A percentile compares a stretch with the other conserved stretches of the same genome.
Conservation (phyloP, 768 basidiomycete genomes). For the Hysterangium stoloniferum region DNA sequence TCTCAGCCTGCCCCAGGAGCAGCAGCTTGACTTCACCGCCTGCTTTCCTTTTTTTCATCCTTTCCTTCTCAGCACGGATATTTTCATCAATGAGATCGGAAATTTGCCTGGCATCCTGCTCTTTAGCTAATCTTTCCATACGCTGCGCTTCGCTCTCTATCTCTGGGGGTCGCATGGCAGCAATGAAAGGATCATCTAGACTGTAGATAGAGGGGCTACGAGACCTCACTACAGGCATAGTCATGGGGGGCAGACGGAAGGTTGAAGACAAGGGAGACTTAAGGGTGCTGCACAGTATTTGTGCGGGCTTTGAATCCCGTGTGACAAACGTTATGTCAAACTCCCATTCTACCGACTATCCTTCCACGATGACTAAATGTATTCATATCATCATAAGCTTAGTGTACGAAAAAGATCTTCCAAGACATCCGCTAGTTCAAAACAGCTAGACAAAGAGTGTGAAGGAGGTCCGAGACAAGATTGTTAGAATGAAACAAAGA, state of each 20-base stretch:
- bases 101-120: conserved; percentile 67
- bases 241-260: too few relatives aligned
- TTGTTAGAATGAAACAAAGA: too few relatives aligned
- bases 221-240: too few relatives aligned
- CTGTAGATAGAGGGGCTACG: conserved; percentile 58
- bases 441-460: too few relatives aligned
- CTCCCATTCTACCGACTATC: too few relatives aligned
- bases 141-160: conserved; percentile 63
- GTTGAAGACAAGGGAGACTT: too few relatives aligned
- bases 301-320: neutral
- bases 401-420: too few relatives aligned
- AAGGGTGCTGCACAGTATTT: neutral
- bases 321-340: neutral
- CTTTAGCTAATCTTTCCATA: conserved; percentile 47
- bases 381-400: too few relatives aligned
- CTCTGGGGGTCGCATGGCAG: conserved; percentile 55
- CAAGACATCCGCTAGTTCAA: too few relatives aligned
- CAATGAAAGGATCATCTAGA: conserved; percentile 68
- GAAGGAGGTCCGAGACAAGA: too few relatives aligned
- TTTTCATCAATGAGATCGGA: conserved; percentile 82
- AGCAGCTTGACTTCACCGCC: conserved; percentile 58
- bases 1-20: conserved; percentile 75
- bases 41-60: conserved; percentile 52
- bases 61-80: conserved; percentile 61
- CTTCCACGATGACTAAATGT: too few relatives aligned